Percentiles rank a stretch among this genome's conserved stretches.
phyloP scores from a whole-genome alignment of 176 grass and related monocot species.

The Otatea glauca region DNA sequence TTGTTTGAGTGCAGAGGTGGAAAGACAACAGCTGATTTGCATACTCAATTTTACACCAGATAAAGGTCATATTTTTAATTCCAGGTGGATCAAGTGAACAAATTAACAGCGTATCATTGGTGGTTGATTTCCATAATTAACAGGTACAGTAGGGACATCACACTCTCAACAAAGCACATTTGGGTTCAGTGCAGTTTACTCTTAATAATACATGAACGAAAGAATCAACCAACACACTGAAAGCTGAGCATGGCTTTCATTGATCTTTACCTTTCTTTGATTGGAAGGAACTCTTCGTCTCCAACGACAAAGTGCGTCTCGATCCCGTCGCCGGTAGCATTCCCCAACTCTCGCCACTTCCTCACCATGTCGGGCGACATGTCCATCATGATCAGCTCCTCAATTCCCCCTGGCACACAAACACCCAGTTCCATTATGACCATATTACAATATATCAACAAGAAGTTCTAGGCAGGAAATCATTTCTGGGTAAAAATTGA shows the following conservation, averaged over 20 bases:
- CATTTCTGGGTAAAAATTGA: neutral
- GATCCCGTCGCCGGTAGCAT: conserved; percentile 30
- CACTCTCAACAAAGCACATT: neutral
- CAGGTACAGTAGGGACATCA: neutral
- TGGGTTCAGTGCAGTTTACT: neutral
- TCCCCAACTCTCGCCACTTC: conserved; percentile 63
- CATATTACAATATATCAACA: conserved; percentile 13
- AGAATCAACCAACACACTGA: neutral
- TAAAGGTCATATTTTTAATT: neutral
- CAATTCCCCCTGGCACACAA: conserved; percentile 73
- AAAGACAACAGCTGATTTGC: neutral
- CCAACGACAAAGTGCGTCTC: conserved; percentile 70
- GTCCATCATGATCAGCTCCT: conserved; percentile 96
- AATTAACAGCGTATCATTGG: neutral
- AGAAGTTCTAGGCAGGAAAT: conserved; percentile 18
- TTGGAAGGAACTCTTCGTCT: conserved; percentile 89
- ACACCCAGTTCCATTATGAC: neutral
- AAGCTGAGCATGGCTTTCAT: neutral
- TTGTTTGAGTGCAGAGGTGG: neutral
- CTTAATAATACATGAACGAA: neutral
- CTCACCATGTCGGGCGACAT: conserved; percentile 88
- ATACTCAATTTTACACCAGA: neutral
- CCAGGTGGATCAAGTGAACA: neutral
- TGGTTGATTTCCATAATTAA: neutral
- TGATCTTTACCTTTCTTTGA: conserved; percentile 77